phyloP scores from a whole-genome alignment of 352 stramenopile species.

The Pythium insidiosum region DNA sequence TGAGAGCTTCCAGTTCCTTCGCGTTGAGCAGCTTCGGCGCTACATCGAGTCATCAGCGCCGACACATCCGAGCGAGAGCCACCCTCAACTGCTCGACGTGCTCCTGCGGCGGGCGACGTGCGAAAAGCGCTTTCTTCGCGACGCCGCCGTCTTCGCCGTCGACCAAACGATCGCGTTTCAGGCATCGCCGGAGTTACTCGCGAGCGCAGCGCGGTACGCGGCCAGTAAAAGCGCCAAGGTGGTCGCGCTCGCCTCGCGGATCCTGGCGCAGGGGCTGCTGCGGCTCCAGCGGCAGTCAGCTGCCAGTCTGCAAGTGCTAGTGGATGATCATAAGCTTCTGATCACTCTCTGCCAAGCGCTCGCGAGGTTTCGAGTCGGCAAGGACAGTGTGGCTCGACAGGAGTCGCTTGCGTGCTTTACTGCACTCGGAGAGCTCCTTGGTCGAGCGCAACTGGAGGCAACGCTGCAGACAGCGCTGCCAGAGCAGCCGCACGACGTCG shows the following conservation, averaged over 20 bases:
- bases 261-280: constrained; percentile 28
- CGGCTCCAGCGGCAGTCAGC: constrained; percentile 9
- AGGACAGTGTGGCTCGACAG: constrained; percentile 31
- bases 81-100: constrained; percentile 27
- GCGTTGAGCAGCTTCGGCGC: constrained; percentile 8
- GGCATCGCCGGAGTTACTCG: constrained; percentile 32
- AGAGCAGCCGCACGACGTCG: constrained; percentile 11
- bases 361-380: constrained; percentile 33
- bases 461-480: constrained; percentile 24
- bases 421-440: constrained; percentile 30
- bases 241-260: constrained; percentile 30
- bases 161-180: constrained; percentile 31
- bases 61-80: too few species aligned
- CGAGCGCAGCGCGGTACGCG: constrained; percentile 26
- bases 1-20: constrained; percentile 50
- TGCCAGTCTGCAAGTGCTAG: constrained; percentile 4
- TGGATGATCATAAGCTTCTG: constrained; percentile 3
- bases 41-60: not conserved
- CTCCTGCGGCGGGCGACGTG: constrained; percentile 54
- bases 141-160: constrained; percentile 33
- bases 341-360: constrained; percentile 24
- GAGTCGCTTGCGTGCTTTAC: constrained; percentile 34
- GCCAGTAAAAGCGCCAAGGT: constrained; percentile 56
- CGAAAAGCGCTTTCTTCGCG: constrained; percentile 68
- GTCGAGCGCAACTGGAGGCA: constrained; percentile 17